These are phyloP conservation scores for Heliamphora exappendiculata DNA, from an alignment of 148 eudicot species.

Conservation along the genomic window DNA sequence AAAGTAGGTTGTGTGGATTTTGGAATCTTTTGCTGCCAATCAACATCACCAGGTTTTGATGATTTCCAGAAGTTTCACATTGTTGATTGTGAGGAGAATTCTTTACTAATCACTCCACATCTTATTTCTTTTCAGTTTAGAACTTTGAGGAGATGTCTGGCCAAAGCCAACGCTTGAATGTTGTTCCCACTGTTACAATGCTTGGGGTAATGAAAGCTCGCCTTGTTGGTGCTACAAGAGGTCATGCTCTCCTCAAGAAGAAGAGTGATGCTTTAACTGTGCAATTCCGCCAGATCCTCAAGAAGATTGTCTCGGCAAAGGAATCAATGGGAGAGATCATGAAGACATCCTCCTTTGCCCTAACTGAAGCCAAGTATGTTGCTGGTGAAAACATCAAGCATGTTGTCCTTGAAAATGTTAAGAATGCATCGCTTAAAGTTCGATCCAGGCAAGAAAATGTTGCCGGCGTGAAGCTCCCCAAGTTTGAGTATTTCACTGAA, in stretches of 20 bases:
- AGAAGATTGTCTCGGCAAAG: not conserved
- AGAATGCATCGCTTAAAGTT: constrained; percentile 4
- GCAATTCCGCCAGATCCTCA: constrained; percentile 7
- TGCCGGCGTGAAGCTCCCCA: constrained; percentile 9
- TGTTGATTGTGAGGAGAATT: not conserved
- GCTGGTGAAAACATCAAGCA: constrained; percentile 10
- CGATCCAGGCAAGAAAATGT: constrained; percentile 12
- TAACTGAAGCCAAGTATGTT: constrained; percentile 5
- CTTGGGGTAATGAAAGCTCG: constrained; percentile 6
- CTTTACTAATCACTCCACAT: not conserved
- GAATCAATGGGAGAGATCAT: constrained; percentile 10
- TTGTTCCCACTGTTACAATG: constrained; percentile 11
- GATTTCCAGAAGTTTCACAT: not conserved
- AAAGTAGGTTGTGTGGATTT: not conserved
- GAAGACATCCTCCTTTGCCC: constrained; percentile 10
- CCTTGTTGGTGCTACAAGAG: constrained; percentile 12
- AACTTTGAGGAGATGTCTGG: constrained; percentile 3
- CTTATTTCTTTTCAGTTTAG: constrained; percentile 1
- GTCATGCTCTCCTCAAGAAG: constrained; percentile 8
- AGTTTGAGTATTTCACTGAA: constrained; percentile 8
- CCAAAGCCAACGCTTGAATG: constrained; percentile 5
- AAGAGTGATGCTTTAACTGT: constrained; percentile 11
- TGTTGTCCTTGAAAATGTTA: constrained; percentile 9
- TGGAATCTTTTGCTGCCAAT: not conserved
- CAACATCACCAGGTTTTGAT: not conserved